Evolutionary conservation across 75 land plant species (phyloP).

Genomic region (Sequoiadendron giganteum): DNA sequence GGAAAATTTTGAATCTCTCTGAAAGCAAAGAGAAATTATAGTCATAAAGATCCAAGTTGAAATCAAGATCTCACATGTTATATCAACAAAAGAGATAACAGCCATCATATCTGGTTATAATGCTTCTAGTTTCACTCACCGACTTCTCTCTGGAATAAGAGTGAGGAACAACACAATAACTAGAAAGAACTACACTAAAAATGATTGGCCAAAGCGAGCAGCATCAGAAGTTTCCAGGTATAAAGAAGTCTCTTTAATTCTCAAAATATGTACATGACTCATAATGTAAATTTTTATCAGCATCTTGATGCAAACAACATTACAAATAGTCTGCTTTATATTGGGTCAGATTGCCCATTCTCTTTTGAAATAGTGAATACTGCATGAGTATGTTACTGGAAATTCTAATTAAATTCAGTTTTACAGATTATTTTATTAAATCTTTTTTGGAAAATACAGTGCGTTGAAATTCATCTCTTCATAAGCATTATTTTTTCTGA

Average conservation of each 20-base stretch:
- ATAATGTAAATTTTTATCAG: neutral
- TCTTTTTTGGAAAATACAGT: neutral
- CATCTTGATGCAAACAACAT: conserved; percentile 2
- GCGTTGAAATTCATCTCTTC: neutral
- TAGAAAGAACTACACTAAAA: neutral
- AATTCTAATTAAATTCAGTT: conserved; percentile 8
- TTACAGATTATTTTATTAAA: neutral
- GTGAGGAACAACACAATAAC: neutral
- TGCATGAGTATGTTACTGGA: neutral
- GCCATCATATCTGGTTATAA: neutral
- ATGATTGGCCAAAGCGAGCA: neutral
- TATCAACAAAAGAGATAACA: neutral
- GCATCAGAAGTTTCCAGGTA: neutral
- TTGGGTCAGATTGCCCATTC: neutral
- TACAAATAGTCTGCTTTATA: neutral
- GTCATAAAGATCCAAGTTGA: neutral
- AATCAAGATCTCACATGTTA: neutral
- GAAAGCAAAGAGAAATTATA: neutral
- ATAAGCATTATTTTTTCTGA: neutral
- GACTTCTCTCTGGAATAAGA: neutral
- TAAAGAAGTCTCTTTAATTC: neutral
- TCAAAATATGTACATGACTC: neutral
- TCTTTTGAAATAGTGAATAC: neutral
- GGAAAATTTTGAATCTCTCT: neutral
- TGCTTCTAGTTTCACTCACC: neutral